Percentiles rank a stretch among this genome's conserved stretches.
Conservation (phyloP, 371 early-diverging fungal species). For the Apophysomyces elegans region DNA sequence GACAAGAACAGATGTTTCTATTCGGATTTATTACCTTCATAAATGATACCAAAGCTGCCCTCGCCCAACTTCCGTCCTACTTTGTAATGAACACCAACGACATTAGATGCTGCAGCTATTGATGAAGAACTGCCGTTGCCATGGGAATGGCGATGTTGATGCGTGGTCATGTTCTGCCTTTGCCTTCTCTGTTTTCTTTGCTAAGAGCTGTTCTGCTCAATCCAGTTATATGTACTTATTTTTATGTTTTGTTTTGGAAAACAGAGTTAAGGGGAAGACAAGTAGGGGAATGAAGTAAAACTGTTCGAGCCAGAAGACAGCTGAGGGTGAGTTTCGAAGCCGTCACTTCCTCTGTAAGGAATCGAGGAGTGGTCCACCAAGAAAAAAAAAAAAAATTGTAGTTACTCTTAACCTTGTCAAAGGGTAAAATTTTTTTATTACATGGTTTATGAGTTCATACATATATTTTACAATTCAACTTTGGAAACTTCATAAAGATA, state of each 20-base stretch:
- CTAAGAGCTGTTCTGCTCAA: background rate
- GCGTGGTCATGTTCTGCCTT: background rate
- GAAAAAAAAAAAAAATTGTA: too few relatives aligned
- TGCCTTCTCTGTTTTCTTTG: background rate
- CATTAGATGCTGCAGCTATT: conserved; percentile 33
- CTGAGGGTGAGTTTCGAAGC: too few relatives aligned
- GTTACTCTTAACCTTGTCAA: too few relatives aligned
- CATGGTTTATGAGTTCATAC: background rate
- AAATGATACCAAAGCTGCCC: conserved; percentile 94
- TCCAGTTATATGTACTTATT: background rate
- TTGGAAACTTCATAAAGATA: conserved; percentile 88
- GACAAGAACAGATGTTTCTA: background rate
- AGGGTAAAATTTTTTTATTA: background rate
- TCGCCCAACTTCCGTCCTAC: conserved; percentile 94
- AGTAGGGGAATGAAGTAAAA: conserved; percentile 11
- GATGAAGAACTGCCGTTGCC: conserved; percentile 20
- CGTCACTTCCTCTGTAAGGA: too few relatives aligned
- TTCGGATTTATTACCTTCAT: conserved; percentile 77
- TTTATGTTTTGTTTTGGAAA: conserved; percentile 3
- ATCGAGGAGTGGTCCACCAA: too few relatives aligned
- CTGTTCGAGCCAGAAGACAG: background rate
- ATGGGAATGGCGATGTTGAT: conserved; percentile 8
- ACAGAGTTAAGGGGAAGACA: background rate
- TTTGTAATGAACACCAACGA: conserved; percentile 91
- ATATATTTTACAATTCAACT: conserved; percentile 25